A percentile compares a stretch with the other conserved stretches of the same genome.
These are phyloP conservation scores for Saussurea involucrata DNA, from an alignment of 129 eudicot species.

Conservation along the genomic window DNA sequence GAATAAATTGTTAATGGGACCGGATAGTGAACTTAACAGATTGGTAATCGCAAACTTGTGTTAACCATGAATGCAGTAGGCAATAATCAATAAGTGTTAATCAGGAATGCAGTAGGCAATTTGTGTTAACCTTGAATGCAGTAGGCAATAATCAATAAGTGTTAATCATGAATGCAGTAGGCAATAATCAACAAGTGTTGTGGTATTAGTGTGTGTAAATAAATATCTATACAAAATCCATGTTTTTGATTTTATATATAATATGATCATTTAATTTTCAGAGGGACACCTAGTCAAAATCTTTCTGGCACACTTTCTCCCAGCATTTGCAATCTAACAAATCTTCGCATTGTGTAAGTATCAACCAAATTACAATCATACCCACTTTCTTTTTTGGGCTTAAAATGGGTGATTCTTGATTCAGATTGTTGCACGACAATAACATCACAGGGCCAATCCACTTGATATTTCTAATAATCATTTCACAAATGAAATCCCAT, in stretches of 20 bases:
- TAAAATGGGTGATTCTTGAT: slow-evolving; percentile 4
- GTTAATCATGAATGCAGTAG: no score
- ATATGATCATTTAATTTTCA: slow-evolving; percentile 25
- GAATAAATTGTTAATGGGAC: no score
- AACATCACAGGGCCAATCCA: slow-evolving; percentile 72
- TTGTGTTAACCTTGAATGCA: no score
- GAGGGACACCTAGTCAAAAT: slow-evolving; percentile 91
- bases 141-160: no score
- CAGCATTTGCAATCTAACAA: slow-evolving; percentile 88
- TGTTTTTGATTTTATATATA: neutral
- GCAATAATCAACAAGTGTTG: no score
- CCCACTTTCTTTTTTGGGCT: neutral
- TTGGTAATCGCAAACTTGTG: no score
- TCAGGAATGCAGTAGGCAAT: no score
- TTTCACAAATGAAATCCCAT: slow-evolving; percentile 63
- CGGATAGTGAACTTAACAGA: no score
- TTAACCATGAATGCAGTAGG: no score
- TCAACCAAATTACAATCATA: neutral
- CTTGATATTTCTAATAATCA: slow-evolving; percentile 86
- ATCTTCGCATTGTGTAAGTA: slow-evolving; percentile 75
- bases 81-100: no score
- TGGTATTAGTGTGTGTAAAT: slow-evolving; percentile 19
- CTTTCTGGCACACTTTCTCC: slow-evolving; percentile 80
- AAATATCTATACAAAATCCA: neutral
- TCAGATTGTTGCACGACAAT: slow-evolving; percentile 83